phyloP scores from a whole-genome alignment of 2,329 filamentous ascomycete species.

The Lojkania enalia region DNA sequence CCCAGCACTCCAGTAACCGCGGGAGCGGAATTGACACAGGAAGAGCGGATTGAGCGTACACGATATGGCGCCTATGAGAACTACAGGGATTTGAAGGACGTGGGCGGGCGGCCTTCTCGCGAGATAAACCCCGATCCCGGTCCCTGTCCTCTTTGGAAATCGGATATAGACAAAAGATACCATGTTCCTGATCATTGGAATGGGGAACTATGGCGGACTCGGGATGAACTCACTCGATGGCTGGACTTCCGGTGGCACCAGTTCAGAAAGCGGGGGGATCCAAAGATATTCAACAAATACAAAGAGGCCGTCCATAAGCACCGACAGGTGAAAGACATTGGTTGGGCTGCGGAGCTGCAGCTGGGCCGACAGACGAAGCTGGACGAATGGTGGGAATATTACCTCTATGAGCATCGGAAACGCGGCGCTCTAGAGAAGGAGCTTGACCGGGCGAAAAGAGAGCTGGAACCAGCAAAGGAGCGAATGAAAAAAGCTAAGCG shows the following conservation, averaged over 20 bases:
- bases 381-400: slow-evolving; percentile 2
- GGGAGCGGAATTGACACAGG: slow-evolving; percentile 2
- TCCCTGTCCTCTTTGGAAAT: slow-evolving; percentile 6
- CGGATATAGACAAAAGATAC: slow-evolving; percentile 5
- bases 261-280: slow-evolving; percentile 4
- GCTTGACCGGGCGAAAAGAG: slow-evolving; percentile 6
- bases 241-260: slow-evolving; percentile 7
- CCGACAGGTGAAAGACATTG: slow-evolving; percentile 4
- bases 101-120: slow-evolving; percentile 4
- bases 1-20: slow-evolving; percentile 3
- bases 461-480: slow-evolving; percentile 6
- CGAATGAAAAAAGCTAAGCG: slow-evolving; percentile 3
- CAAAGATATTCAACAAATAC: slow-evolving; percentile 4
- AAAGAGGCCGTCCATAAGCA: slow-evolving; percentile 4
- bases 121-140: slow-evolving; percentile 7
- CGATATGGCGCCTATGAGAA: slow-evolving; percentile 4
- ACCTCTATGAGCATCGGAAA: slow-evolving; percentile 3
- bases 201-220: slow-evolving; percentile 1
- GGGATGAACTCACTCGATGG: slow-evolving; percentile 3
- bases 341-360: slow-evolving; percentile 5
- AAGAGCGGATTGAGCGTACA: slow-evolving; percentile 1
- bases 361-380: slow-evolving; percentile 3
- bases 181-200: slow-evolving; percentile 6
- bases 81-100: neutral
- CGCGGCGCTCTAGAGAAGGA: slow-evolving; percentile 2